A percentile compares a stretch with the other conserved stretches of the same genome.
Evolutionary conservation across 139 green algal species (phyloP).

Genomic region (Zygnema cylindricum): DNA sequence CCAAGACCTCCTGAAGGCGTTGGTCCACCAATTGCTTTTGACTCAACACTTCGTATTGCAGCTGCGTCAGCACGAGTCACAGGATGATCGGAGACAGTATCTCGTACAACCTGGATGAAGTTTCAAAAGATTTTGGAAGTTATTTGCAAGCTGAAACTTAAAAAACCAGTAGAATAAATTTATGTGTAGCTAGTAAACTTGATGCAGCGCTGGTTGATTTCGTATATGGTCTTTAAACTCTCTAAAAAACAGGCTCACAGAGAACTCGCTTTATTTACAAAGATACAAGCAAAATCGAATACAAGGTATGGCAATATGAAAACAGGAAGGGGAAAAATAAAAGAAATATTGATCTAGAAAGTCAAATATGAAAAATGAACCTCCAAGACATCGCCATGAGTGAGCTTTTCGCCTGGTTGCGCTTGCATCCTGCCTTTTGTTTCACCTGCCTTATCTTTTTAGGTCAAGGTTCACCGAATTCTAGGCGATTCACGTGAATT

Average conservation of each 20-base stretch:
- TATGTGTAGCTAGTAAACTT: too few relatives aligned
- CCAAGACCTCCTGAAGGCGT: not conserved
- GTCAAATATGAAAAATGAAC: not conserved
- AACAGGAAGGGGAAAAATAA: not conserved
- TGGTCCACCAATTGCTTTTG: not conserved
- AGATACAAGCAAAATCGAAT: not conserved
- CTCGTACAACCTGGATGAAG: not conserved
- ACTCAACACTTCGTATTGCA: not conserved
- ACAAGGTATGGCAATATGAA: not conserved
- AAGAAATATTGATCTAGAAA: not conserved
- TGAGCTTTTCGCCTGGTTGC: not conserved
- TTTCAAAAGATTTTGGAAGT: too few relatives aligned
- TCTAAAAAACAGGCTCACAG: too few relatives aligned
- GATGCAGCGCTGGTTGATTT: too few relatives aligned
- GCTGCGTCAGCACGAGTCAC: not conserved
- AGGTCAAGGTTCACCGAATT: too few relatives aligned
- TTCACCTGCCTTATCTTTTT: not conserved
- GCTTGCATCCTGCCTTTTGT: too few relatives aligned
- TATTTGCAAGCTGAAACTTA: too few relatives aligned
- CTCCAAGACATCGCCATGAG: not conserved
- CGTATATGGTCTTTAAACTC: too few relatives aligned
- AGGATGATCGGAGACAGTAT: not conserved
- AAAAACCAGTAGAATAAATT: too few relatives aligned
- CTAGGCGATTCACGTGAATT: too few relatives aligned
- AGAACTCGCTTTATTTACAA: too few relatives aligned